Conservation (phyloP, 169 alveolate species). For the Toxoplasma gondii region DNA sequence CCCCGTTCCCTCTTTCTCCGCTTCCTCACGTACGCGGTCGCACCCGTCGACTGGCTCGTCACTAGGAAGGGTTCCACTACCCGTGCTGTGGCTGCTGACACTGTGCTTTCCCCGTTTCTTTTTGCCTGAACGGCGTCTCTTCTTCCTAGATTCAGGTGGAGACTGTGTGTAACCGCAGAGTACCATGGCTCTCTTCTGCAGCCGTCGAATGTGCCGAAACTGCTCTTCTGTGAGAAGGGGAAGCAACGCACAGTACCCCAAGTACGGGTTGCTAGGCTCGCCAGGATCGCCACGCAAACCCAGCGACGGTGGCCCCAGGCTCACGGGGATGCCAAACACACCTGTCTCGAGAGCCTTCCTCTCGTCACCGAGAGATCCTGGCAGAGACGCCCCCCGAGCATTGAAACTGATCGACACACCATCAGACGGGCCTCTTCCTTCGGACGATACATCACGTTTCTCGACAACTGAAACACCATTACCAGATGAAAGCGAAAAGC, state of each 20-base stretch:
- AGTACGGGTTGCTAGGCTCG: conserved; percentile 52
- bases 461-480: background rate
- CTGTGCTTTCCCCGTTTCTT: background rate
- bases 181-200: conserved; percentile 42
- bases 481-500: background rate
- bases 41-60: background rate
- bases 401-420: background rate
- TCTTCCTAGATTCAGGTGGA: background rate
- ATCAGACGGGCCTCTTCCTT: background rate
- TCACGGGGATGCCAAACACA: conserved; percentile 10
- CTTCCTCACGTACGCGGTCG: background rate
- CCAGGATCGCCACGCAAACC: conserved; percentile 37
- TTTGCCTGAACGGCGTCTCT: background rate
- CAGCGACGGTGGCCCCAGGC: conserved; percentile 56
- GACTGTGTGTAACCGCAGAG: conserved; percentile 10
- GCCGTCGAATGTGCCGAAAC: conserved; percentile 54
- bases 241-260: conserved; percentile 61
- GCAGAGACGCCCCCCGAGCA: background rate
- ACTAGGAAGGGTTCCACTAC: background rate
- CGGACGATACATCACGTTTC: background rate
- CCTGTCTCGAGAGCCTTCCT: background rate
- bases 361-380: background rate
- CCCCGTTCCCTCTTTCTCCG: background rate
- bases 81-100: background rate
- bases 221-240: conserved; percentile 66